These are phyloP conservation scores for Raphanus hybrid DNA, from an alignment of 441 rosid genomes.

Conservation along the genomic window DNA sequence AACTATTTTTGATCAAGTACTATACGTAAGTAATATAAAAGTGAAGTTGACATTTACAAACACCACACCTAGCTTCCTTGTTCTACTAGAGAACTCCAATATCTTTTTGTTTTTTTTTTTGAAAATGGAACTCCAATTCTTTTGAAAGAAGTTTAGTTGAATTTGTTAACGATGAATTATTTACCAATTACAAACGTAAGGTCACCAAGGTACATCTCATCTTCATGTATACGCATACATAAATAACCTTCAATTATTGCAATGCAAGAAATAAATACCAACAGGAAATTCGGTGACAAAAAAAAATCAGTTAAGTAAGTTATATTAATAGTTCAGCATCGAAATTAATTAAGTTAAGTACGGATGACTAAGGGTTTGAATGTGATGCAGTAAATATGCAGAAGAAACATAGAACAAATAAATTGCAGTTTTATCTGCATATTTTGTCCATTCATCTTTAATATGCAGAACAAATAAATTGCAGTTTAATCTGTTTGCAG, in stretches of 20 bases:
- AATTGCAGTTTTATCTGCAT: neutral
- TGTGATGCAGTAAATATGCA: neutral
- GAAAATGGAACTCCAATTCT: too few species aligned
- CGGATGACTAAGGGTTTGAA: neutral
- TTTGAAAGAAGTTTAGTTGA: neutral
- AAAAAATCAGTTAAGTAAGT: neutral
- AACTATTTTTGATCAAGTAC: neutral
- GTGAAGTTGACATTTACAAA: conserved; percentile 26
- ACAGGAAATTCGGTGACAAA: neutral
- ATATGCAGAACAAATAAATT: neutral
- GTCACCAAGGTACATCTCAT: conserved; percentile 15
- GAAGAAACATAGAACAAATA: neutral
- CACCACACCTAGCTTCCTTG: conserved; percentile 28
- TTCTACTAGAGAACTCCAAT: conserved; percentile 31
- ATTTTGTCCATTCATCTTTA: neutral
- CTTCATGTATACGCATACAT: neutral
- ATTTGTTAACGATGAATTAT: neutral
- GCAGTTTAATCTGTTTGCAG: too few species aligned
- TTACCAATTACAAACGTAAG: conserved; percentile 31
- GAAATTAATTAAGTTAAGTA: neutral
- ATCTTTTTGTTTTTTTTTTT: neutral
- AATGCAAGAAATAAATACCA: neutral
- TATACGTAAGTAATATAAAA: conserved; percentile 8
- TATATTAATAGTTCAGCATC: neutral
- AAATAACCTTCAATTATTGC: neutral